Evolutionary conservation across 257 asterid genomes (phyloP).

Genomic region (Coffea eugenioides): DNA sequence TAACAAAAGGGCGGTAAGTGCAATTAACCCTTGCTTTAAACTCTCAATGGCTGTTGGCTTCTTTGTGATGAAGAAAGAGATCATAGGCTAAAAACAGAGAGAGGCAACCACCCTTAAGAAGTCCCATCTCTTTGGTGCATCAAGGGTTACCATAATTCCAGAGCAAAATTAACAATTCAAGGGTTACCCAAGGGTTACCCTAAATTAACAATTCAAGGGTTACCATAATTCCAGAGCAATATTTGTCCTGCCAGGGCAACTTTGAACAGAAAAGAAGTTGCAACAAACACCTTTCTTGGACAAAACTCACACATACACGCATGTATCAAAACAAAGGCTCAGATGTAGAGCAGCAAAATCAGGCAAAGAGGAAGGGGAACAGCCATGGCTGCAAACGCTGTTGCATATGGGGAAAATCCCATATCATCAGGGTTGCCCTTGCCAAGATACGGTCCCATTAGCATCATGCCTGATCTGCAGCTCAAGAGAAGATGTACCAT

Average conservation of each 20-base stretch:
- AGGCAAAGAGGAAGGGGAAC: neutral
- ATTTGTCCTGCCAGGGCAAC: neutral
- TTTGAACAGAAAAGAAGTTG: neutral
- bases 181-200: no score
- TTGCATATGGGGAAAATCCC: neutral
- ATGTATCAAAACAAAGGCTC: slow-evolving; percentile 18
- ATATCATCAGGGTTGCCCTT: slow-evolving; percentile 1
- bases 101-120: slow-evolving; percentile 50
- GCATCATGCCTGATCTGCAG: neutral
- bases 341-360: slow-evolving; percentile 1
- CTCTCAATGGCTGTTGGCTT: neutral
- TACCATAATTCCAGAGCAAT: neutral
- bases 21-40: no score
- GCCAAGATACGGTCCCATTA: slow-evolving; percentile 14
- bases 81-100: slow-evolving; percentile 29
- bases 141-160: neutral
- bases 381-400: slow-evolving; percentile 21
- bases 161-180: neutral
- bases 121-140: slow-evolving; percentile 9
- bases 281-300: neutral
- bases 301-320: neutral
- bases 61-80: neutral
- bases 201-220: neutral
- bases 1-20: neutral
- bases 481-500: neutral